phyloP scores from a whole-genome alignment of 768 basidiomycete species.

The Sporobolomyces phaffii region DNA sequence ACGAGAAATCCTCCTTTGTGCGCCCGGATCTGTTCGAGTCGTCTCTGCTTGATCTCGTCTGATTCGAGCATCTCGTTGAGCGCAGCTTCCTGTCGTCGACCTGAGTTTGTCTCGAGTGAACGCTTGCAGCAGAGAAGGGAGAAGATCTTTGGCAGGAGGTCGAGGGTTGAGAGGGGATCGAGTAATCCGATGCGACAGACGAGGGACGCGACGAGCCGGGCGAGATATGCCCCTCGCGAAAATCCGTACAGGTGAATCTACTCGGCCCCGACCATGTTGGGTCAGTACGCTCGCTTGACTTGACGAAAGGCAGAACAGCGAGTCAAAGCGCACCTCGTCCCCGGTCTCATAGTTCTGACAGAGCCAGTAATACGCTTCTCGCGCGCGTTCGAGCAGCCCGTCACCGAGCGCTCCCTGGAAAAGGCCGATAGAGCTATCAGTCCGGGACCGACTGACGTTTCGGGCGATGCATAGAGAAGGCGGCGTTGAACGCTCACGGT shows the following conservation, averaged over 20 bases:
- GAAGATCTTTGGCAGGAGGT: slow-evolving; percentile 30
- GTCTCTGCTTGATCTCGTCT: background rate
- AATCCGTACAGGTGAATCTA: slow-evolving; percentile 37
- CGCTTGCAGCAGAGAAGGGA: slow-evolving; percentile 14
- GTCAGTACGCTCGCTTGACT: no score
- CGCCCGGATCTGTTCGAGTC: slow-evolving; percentile 17
- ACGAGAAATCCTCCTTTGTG: background rate
- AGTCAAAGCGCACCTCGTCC: slow-evolving; percentile 6
- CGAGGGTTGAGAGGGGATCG: slow-evolving; percentile 11
- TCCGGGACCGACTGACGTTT: no score
- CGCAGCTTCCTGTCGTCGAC: background rate
- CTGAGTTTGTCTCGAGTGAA: background rate
- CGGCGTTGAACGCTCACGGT: no score
- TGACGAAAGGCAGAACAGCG: no score
- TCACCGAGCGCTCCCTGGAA: background rate
- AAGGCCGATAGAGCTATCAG: no score
- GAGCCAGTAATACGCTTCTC: slow-evolving; percentile 30
- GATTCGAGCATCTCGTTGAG: background rate
- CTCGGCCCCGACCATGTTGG: background rate
- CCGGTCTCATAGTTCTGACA: slow-evolving; percentile 29
- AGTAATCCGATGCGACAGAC: slow-evolving; percentile 33
- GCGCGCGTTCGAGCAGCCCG: slow-evolving; percentile 8
- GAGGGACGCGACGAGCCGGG: slow-evolving; percentile 30
- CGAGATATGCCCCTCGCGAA: slow-evolving; percentile 38
- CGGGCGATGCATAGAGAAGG: no score